Percentiles rank a stretch among this genome's conserved stretches.
Evolutionary conservation across 352 stramenopile species (phyloP).

Genomic region (Phytophthora uliginosa): DNA sequence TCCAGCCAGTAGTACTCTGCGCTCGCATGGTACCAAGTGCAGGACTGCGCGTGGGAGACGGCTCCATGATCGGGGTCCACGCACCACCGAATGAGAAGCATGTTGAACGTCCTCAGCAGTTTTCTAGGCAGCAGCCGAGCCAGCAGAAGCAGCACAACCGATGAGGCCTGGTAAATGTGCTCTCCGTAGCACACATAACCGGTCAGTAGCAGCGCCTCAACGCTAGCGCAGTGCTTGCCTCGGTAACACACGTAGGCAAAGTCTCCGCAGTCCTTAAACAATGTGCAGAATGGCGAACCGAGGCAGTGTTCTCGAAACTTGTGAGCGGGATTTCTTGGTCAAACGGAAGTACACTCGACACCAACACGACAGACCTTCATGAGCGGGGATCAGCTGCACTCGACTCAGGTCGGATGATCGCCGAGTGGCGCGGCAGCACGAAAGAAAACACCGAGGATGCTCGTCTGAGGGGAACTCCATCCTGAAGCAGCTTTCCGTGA

Average conservation of each 20-base stretch:
- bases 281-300: slow-evolving; percentile 17
- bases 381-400: not conserved
- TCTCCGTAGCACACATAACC: slow-evolving; percentile 31
- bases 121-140: slow-evolving; percentile 19
- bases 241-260: slow-evolving; percentile 28
- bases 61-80: slow-evolving; percentile 16
- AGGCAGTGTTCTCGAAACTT: slow-evolving; percentile 30
- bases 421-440: not conserved
- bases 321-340: not conserved
- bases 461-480: not conserved
- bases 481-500: not conserved
- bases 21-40: slow-evolving; percentile 30
- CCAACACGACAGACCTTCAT: not conserved
- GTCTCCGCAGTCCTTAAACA: slow-evolving; percentile 36
- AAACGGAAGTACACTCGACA: not conserved
- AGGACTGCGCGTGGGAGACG: slow-evolving; percentile 21
- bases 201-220: slow-evolving; percentile 26
- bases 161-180: slow-evolving; percentile 20
- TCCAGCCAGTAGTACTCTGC: slow-evolving; percentile 28
- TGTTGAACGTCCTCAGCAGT: slow-evolving; percentile 32
- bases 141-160: slow-evolving; percentile 24
- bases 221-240: slow-evolving; percentile 26
- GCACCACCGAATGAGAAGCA: slow-evolving; percentile 25
- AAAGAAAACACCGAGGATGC: not conserved
- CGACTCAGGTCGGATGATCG: not conserved